These are phyloP conservation scores for Mucor velutinosus DNA, from an alignment of 371 early-diverging fungal genomes.

Conservation along the genomic window DNA sequence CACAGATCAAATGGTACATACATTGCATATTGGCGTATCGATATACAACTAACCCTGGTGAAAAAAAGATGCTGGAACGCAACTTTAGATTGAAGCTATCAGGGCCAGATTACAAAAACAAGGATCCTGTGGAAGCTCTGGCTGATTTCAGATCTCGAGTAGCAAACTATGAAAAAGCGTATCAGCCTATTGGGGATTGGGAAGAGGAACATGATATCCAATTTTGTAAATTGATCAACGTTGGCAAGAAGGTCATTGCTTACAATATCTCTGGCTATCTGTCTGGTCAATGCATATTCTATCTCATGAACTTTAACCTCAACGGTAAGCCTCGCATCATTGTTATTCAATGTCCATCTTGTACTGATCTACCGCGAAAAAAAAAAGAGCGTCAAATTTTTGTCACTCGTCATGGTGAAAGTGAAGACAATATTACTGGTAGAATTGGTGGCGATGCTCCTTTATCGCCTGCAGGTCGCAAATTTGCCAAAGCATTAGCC, in stretches of 20 bases:
- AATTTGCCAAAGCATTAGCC: conserved; percentile 69
- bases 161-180: conserved; percentile 81
- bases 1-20: conserved; percentile 56
- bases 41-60: neutral
- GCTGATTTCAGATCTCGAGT: conserved; percentile 79
- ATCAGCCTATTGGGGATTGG: conserved; percentile 77
- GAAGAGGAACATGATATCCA: conserved; percentile 77
- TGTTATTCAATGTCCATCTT: neutral
- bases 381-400: conserved; percentile 70
- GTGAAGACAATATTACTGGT: conserved; percentile 59
- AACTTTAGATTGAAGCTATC: conserved; percentile 83
- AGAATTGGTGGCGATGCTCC: conserved; percentile 80
- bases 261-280: conserved; percentile 83
- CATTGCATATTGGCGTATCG: neutral
- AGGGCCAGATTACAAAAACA: conserved; percentile 82
- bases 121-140: conserved; percentile 70
- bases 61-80: conserved; percentile 59
- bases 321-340: conserved; percentile 35
- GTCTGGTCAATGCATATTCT: conserved; percentile 83
- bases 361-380: neutral
- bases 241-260: conserved; percentile 84
- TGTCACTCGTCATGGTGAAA: conserved; percentile 85
- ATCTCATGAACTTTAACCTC: conserved; percentile 80
- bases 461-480: conserved; percentile 59
- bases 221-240: conserved; percentile 84